Percentiles rank a stretch among this genome's conserved stretches.
Evolutionary conservation across 1,139 yeast genomes (phyloP).

Genomic region (Saccharomycopsis hybrid): DNA sequence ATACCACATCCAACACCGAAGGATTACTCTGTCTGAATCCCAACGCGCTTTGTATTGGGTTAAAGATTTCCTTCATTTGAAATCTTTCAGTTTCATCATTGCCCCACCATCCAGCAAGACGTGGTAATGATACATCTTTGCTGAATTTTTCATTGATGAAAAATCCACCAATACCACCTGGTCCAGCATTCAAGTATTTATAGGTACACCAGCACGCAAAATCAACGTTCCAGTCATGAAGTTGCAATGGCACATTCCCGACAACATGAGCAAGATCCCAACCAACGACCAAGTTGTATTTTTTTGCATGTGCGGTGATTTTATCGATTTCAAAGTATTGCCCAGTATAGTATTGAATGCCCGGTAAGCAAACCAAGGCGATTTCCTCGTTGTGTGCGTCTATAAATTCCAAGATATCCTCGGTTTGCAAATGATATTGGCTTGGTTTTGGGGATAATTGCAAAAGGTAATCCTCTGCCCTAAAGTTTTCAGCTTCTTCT

Average conservation of each 20-base stretch:
- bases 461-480: conserved; percentile 52
- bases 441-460: conserved; percentile 55
- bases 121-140: conserved; percentile 41
- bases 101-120: conserved; percentile 99
- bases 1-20: conserved; percentile 73
- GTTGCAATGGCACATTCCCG: conserved; percentile 69
- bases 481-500: conserved; percentile 19
- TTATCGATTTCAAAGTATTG: conserved; percentile 68
- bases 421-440: conserved; percentile 52
- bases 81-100: conserved; percentile 65
- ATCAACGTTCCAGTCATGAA: conserved; percentile 88
- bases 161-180: conserved; percentile 85
- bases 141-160: conserved; percentile 58
- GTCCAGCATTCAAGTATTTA: conserved; percentile 86
- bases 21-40: conserved; percentile 94
- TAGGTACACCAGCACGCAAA: conserved; percentile 95
- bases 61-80: conserved; percentile 71
- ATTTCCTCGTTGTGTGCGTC: conserved; percentile 52
- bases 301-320: conserved; percentile 58
- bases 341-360: conserved; percentile 89
- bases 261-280: conserved; percentile 97
- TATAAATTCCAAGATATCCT: conserved; percentile 52
- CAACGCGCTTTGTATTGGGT: conserved; percentile 75
- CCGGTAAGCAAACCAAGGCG: conserved; percentile 76
- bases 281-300: conserved; percentile 55